Base-by-base conservation (phyloP, 1,139 yeast genomes). In the Saccharomyces hybrid region DNA sequence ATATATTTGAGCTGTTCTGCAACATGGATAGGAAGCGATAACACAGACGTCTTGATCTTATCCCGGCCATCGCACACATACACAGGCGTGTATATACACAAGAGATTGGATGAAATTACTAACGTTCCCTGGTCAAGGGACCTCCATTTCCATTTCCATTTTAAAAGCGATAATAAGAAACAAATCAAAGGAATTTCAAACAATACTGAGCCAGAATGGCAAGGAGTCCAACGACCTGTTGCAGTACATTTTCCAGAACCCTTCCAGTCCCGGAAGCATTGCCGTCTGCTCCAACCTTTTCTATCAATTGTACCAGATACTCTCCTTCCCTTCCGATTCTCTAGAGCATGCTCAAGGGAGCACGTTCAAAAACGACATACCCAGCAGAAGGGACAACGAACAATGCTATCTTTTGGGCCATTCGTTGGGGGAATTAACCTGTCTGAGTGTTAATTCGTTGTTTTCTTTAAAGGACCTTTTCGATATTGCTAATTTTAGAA, bases 391-490 rank as follows among this genome's bases (percentile, higher is more conserved):
- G 29, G 48, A 53, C 44, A 52, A 51, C 20, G 53, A 53, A 41
- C 51, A 57, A 41, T 51, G 57, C 25, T 48, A 62, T 25, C 56
- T 67, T 9, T 58, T 81, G 62, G 86, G 87, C 14, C 86, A 82
- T 61, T 81, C 86, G 0, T 64, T 82, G 38, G 87, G 86, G 3
- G 86, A 82, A 64, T 72, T 80, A 58, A 72, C 82, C 1, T 67
- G 71, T 51, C 50, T 69, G 46, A 67, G 78, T 49, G 64, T 74
- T 8, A 71, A 76, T 51, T 75, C 75, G 2, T 71, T 74, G 3
- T 65, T 80, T 42, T 69, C 73, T 16, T 59, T 78, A 13, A 59
- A 61, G 13, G 70, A 67, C 52, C 51, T 66, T 41, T 64, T 67
- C 51, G 63, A 63, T 41, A 66, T 69, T 29, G 69, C 72, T 29